Conservation (phyloP, 257 asterid species). For the Plectranthus barbatus region DNA sequence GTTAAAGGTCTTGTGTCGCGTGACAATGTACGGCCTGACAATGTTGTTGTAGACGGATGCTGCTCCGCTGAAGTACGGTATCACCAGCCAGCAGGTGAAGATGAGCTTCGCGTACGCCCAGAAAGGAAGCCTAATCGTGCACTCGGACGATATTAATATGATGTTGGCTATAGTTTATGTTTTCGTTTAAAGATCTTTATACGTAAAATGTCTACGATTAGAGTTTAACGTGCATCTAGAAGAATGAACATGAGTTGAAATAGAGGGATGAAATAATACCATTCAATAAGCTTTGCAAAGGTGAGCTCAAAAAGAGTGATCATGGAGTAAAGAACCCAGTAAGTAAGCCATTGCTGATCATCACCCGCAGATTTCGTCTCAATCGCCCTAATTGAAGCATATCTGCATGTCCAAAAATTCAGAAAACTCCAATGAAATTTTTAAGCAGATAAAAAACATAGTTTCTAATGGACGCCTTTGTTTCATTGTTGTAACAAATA, state of each 20-base stretch:
- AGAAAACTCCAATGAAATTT: background rate
- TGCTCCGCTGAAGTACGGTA: conserved; percentile 92
- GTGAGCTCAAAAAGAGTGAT: conserved; percentile 86
- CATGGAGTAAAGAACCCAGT: conserved; percentile 92
- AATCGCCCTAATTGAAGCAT: conserved; percentile 81
- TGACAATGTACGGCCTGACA: conserved; percentile 70
- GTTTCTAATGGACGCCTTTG: too few species aligned
- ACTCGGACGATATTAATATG: background rate
- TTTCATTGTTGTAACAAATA: too few species aligned
- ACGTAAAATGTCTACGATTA: too few species aligned
- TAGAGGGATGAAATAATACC: conserved; percentile 42
- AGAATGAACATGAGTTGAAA: background rate
- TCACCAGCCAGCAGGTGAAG: conserved; percentile 87
- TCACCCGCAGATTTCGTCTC: conserved; percentile 67
- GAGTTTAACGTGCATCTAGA: too few species aligned
- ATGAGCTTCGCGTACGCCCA: conserved; percentile 85
- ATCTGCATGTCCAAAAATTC: conserved; percentile 31
- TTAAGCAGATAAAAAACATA: too few species aligned
- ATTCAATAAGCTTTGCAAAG: conserved; percentile 58
- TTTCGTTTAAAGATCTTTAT: too few species aligned
- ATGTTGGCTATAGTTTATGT: too few species aligned
- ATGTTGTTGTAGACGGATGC: conserved; percentile 66
- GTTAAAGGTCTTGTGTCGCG: conserved; percentile 48
- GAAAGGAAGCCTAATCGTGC: conserved; percentile 55
- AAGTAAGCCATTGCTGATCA: conserved; percentile 96